phyloP scores from a whole-genome alignment of 352 stramenopile species.

The Sclerospora graminicola region DNA sequence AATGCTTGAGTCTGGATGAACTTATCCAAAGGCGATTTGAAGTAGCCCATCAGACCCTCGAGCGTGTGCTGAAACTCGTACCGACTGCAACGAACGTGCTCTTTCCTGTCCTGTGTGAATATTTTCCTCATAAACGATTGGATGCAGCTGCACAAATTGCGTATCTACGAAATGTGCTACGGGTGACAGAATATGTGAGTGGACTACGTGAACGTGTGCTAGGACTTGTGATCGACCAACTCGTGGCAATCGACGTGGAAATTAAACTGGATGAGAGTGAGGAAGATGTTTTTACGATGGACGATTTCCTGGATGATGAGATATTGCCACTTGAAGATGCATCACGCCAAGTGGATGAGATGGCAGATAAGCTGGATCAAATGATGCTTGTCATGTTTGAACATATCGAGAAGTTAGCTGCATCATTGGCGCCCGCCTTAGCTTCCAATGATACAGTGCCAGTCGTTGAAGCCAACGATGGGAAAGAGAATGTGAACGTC shows the following conservation, averaged over 20 bases:
- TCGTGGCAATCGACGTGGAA: slow-evolving; percentile 83
- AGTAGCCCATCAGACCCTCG: slow-evolving; percentile 45
- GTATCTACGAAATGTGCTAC: slow-evolving; percentile 62
- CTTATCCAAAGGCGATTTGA: slow-evolving; percentile 48
- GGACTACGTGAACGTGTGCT: slow-evolving; percentile 77
- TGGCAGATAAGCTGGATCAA: slow-evolving; percentile 82
- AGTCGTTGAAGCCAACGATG: neutral
- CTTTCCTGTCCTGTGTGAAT: slow-evolving; percentile 64
- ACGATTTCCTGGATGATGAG: slow-evolving; percentile 74
- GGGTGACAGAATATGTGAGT: slow-evolving; percentile 53
- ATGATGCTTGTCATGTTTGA: slow-evolving; percentile 87
- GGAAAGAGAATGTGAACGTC: slow-evolving; percentile 24
- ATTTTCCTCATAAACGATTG: slow-evolving; percentile 78
- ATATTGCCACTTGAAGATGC: slow-evolving; percentile 42
- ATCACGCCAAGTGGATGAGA: slow-evolving; percentile 49
- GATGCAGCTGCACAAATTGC: slow-evolving; percentile 54
- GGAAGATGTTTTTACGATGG: slow-evolving; percentile 75
- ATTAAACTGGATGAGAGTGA: slow-evolving; percentile 85
- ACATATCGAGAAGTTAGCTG: slow-evolving; percentile 45
- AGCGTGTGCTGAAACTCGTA: slow-evolving; percentile 56
- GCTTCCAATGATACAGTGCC: neutral
- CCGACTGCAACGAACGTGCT: slow-evolving; percentile 69
- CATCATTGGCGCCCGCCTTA: neutral
- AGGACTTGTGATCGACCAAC: slow-evolving; percentile 69
- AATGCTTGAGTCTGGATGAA: slow-evolving; percentile 28